These are phyloP conservation scores for Phytophthora vignae DNA, from an alignment of 352 stramenopile genomes.

Conservation along the genomic window DNA sequence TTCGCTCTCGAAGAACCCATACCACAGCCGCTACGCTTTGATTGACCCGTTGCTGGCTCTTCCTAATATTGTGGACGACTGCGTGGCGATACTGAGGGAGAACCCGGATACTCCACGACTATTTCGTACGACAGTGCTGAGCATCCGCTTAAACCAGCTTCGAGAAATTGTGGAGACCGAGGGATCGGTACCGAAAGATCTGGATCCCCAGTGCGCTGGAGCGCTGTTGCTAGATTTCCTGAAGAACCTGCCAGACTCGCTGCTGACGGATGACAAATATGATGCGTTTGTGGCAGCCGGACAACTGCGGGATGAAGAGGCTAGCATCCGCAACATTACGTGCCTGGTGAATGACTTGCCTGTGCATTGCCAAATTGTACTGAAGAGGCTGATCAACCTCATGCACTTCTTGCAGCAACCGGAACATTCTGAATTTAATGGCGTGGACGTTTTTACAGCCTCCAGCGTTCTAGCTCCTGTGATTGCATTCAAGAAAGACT, in stretches of 20 bases:
- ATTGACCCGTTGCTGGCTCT: constrained; percentile 79
- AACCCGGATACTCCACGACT: constrained; percentile 72
- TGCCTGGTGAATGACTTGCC: constrained; percentile 84
- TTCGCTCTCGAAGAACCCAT: constrained; percentile 83
- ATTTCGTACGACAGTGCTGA: constrained; percentile 83
- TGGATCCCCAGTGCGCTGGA: constrained; percentile 71
- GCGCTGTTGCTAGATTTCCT: constrained; percentile 84
- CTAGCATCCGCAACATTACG: constrained; percentile 80
- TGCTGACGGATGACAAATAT: constrained; percentile 84
- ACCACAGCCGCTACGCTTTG: constrained; percentile 80
- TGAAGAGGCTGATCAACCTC: constrained; percentile 74
- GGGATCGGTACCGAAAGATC: constrained; percentile 60
- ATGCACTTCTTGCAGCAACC: constrained; percentile 74
- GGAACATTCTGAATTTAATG: constrained; percentile 70
- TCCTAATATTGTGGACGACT: constrained; percentile 83
- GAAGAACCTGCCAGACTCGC: constrained; percentile 75
- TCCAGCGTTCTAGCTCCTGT: constrained; percentile 75
- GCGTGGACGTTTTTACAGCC: constrained; percentile 67
- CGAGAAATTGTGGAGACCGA: constrained; percentile 80
- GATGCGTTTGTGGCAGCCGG: constrained; percentile 82
- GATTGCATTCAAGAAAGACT: constrained; percentile 83
- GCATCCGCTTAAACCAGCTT: constrained; percentile 73
- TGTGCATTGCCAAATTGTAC: constrained; percentile 69
- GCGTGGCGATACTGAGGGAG: constrained; percentile 70
- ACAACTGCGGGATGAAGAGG: constrained; percentile 74